These are phyloP conservation scores for Podaxis carcinomalis DNA, from an alignment of 768 basidiomycete species.

Conservation along the genomic window DNA sequence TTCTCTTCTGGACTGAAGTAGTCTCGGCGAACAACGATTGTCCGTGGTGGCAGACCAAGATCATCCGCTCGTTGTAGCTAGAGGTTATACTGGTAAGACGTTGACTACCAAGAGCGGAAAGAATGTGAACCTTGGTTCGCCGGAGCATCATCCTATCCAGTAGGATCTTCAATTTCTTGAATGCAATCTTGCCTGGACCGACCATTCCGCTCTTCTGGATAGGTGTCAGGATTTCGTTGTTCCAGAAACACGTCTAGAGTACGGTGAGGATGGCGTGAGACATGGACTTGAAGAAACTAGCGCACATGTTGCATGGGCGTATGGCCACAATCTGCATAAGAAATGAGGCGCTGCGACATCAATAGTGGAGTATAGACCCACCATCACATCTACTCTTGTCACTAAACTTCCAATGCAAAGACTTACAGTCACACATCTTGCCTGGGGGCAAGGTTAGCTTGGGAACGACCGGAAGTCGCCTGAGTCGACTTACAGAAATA, in stretches of 20 bases:
- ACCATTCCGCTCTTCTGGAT: constrained; percentile 88
- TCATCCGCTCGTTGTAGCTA: constrained; percentile 95
- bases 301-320: constrained; percentile 74
- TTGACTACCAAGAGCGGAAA: neutral
- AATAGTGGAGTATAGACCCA: constrained; percentile 26
- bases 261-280: constrained; percentile 12
- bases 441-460: constrained; percentile 35
- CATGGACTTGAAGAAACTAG: constrained; percentile 11
- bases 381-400: constrained; percentile 83
- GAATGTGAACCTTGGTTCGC: constrained; percentile 62
- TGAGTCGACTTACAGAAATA: constrained; percentile 70
- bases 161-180: constrained; percentile 88
- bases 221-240: constrained; percentile 92
- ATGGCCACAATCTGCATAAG: constrained; percentile 66
- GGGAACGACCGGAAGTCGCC: neutral
- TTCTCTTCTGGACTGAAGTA: constrained; percentile 97
- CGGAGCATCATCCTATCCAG: constrained; percentile 96
- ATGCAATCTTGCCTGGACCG: constrained; percentile 76
- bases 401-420: constrained; percentile 89
- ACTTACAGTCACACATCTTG: constrained; percentile 92
- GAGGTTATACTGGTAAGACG: constrained; percentile 1
- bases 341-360: neutral
- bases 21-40: constrained; percentile 82
- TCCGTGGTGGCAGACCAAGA: constrained; percentile 90
- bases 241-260: constrained; percentile 88